Percentiles rank a stretch among this genome's conserved stretches.
Conservation (phyloP, 495 filamentous ascomycete species). For the Penicillium nucicola region DNA sequence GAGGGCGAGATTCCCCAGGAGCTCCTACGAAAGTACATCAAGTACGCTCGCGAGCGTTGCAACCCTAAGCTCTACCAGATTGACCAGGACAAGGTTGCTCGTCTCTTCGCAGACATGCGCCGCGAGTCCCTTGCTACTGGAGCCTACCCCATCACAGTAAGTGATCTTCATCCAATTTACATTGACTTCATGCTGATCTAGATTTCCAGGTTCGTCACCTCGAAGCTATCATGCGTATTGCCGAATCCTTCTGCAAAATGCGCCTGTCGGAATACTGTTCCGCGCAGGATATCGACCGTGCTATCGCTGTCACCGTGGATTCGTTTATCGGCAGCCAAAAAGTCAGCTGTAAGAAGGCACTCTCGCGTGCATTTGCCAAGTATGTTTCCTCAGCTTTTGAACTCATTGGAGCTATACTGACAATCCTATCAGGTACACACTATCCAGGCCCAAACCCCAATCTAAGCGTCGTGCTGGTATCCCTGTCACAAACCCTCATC, state of each 20-base stretch:
- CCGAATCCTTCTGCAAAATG: slow-evolving; percentile 93
- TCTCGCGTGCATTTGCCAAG: slow-evolving; percentile 96
- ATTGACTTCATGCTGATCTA: slow-evolving; percentile 6
- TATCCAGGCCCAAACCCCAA: slow-evolving; percentile 44
- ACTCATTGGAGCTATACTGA: slow-evolving; percentile 14
- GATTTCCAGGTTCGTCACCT: slow-evolving; percentile 82
- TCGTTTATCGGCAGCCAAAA: slow-evolving; percentile 96
- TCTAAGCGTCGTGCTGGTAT: slow-evolving; percentile 45
- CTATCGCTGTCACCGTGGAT: slow-evolving; percentile 95
- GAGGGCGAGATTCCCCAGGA: slow-evolving; percentile 88
- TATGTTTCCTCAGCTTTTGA: slow-evolving; percentile 47
- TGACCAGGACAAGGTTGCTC: slow-evolving; percentile 94
- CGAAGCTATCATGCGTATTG: slow-evolving; percentile 94
- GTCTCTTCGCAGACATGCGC: slow-evolving; percentile 94
- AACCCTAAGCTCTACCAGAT: slow-evolving; percentile 94
- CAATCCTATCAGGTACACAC: slow-evolving; percentile 36
- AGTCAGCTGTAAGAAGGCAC: slow-evolving; percentile 94
- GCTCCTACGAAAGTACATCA: slow-evolving; percentile 91
- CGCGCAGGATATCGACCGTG: slow-evolving; percentile 87
- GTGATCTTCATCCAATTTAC: slow-evolving; percentile 24
- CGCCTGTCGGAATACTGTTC: slow-evolving; percentile 90
- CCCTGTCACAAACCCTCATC: slow-evolving; percentile 29
- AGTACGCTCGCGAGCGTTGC: slow-evolving; percentile 90
- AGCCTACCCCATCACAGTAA: slow-evolving; percentile 95
- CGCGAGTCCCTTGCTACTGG: slow-evolving; percentile 88